These are phyloP conservation scores for Barbarea vulgaris DNA, from an alignment of 345 rosid species.

Conservation along the genomic window DNA sequence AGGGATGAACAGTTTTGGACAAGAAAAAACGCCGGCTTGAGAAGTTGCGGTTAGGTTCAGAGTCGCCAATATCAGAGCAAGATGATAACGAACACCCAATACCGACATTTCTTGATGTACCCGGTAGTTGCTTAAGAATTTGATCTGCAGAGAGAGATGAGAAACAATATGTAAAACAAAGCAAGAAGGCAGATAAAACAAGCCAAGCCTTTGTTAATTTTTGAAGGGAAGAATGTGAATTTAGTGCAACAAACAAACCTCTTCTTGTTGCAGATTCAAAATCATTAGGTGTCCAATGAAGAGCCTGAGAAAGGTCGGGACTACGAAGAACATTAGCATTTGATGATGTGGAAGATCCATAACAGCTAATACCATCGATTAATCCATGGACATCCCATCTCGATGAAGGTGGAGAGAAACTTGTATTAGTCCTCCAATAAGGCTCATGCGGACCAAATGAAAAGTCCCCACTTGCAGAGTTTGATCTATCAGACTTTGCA, in stretches of 20 bases:
- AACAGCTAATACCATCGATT: slow-evolving; percentile 52
- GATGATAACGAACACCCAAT: slow-evolving; percentile 44
- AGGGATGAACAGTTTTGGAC: slow-evolving; percentile 70
- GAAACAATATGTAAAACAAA: background rate
- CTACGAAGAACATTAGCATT: slow-evolving; percentile 56
- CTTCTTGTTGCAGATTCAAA: slow-evolving; percentile 45
- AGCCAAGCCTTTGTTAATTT: background rate
- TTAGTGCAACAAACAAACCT: slow-evolving; percentile 38
- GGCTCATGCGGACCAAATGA: slow-evolving; percentile 63
- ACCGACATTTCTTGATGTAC: slow-evolving; percentile 50
- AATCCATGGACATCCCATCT: slow-evolving; percentile 64
- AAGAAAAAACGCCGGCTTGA: slow-evolving; percentile 59
- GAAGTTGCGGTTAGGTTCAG: slow-evolving; percentile 56
- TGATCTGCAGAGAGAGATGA: slow-evolving; percentile 41
- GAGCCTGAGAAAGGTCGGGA: slow-evolving; percentile 56
- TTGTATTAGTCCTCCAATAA: slow-evolving; percentile 77
- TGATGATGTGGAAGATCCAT: slow-evolving; percentile 64
- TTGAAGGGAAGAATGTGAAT: background rate
- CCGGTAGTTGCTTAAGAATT: slow-evolving; percentile 38
- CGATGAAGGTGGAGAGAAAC: slow-evolving; percentile 76
- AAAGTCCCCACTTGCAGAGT: slow-evolving; percentile 55
- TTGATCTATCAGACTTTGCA: slow-evolving; percentile 80
- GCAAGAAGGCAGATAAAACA: background rate
- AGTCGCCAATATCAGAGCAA: slow-evolving; percentile 52
- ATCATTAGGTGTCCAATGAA: slow-evolving; percentile 72